phyloP scores from a whole-genome alignment of 768 basidiomycete genomes.

The Calocybe gangraenosa region DNA sequence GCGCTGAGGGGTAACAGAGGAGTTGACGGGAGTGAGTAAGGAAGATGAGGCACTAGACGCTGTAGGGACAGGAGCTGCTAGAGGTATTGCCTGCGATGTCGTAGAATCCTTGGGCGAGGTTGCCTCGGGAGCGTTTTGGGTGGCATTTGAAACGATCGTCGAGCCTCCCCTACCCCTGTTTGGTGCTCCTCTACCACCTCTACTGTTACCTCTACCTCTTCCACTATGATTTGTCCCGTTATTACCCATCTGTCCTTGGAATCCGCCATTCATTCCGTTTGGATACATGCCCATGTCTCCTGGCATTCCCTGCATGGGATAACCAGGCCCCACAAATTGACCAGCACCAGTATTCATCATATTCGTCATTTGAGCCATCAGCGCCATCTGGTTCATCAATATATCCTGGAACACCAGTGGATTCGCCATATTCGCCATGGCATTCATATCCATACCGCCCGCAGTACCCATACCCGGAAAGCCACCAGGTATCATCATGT shows the following conservation, averaged over 20 bases:
- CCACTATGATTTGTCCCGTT: slow-evolving; percentile 29
- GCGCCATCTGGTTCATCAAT: slow-evolving; percentile 88
- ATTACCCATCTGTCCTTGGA: slow-evolving; percentile 29
- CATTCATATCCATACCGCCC: slow-evolving; percentile 60
- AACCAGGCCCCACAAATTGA: slow-evolving; percentile 52
- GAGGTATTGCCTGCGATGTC: slow-evolving; percentile 22
- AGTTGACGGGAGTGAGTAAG: slow-evolving; percentile 17
- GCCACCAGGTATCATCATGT: slow-evolving; percentile 50
- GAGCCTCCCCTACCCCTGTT: slow-evolving; percentile 47
- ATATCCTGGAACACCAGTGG: slow-evolving; percentile 81
- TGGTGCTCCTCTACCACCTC: slow-evolving; percentile 39
- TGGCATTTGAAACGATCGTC: slow-evolving; percentile 15
- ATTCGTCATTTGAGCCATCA: slow-evolving; percentile 94
- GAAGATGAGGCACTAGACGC: slow-evolving; percentile 12
- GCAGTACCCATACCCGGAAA: slow-evolving; percentile 37
- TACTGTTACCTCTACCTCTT: slow-evolving; percentile 39
- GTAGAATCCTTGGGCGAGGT: slow-evolving; percentile 10
- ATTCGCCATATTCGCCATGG: slow-evolving; percentile 55
- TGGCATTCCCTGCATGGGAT: slow-evolving; percentile 56
- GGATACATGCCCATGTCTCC: slow-evolving; percentile 52
- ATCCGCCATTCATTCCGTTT: slow-evolving; percentile 33
- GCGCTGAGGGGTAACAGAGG: slow-evolving; percentile 29
- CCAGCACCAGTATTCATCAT: slow-evolving; percentile 61
- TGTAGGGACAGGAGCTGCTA: slow-evolving; percentile 26
- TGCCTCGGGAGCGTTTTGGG: slow-evolving; percentile 18